Conservation (phyloP, 805 yeast genomes). For the Barnettozyma pratensis region DNA sequence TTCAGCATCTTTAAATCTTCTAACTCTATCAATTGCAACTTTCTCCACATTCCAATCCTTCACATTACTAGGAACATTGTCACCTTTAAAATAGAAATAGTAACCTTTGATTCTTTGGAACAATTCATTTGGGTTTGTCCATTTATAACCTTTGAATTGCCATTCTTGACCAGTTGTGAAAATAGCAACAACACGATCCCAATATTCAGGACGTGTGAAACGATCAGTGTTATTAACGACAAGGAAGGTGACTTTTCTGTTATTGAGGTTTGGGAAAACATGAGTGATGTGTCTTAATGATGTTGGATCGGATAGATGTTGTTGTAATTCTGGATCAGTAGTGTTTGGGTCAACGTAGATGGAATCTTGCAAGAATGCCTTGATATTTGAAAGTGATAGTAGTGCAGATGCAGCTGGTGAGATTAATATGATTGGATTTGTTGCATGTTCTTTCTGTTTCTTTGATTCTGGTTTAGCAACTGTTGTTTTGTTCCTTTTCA, state of each 20-base stretch:
- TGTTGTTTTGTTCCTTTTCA: slow-evolving; percentile 18
- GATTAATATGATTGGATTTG: slow-evolving; percentile 59
- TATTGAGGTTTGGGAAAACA: slow-evolving; percentile 49
- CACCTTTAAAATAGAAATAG: slow-evolving; percentile 71
- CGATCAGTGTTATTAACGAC: slow-evolving; percentile 86
- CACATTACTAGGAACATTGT: slow-evolving; percentile 68
- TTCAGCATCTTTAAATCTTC: slow-evolving; percentile 85
- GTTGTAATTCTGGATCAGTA: slow-evolving; percentile 28
- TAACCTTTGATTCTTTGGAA: slow-evolving; percentile 85
- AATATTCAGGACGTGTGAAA: slow-evolving; percentile 89
- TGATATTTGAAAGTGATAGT: slow-evolving; percentile 58
- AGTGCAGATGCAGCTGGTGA: slow-evolving; percentile 79
- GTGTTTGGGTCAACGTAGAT: slow-evolving; percentile 49
- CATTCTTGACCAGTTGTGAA: slow-evolving; percentile 96
- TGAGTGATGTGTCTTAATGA: slow-evolving; percentile 47
- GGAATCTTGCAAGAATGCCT: slow-evolving; percentile 70
- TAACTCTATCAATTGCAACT: slow-evolving; percentile 72
- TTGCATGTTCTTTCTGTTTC: slow-evolving; percentile 11
- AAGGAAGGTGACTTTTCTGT: slow-evolving; percentile 50
- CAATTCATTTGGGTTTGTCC: slow-evolving; percentile 71
- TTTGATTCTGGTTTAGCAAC: slow-evolving; percentile 7
- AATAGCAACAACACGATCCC: slow-evolving; percentile 96
- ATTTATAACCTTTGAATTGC: slow-evolving; percentile 89
- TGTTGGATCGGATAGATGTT: slow-evolving; percentile 28
- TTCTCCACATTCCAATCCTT: slow-evolving; percentile 86